Base-by-base conservation (phyloP, 208 protist genomes). In the Zelonia costaricensis region DNA sequence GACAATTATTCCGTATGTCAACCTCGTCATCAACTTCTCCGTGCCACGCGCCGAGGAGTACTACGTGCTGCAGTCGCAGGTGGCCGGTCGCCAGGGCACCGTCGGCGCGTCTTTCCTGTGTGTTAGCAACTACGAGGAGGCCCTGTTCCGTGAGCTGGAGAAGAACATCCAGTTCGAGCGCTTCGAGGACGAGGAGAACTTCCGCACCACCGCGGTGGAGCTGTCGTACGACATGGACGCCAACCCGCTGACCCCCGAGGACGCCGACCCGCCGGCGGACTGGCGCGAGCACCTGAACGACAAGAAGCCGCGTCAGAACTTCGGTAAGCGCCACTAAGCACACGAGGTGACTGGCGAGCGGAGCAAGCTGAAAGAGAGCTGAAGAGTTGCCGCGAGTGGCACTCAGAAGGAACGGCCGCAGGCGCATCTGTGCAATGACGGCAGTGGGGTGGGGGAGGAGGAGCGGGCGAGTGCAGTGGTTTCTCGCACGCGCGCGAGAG, bases 1-100 rank as follows among this genome's bases (percentile, higher is more conserved):
- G 65, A 90, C 77, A 10, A 38, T 92, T 44, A 87, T 97, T 49
- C 91, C 91, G 51, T 93, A 92, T 58, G 91, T 97, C 36, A 97
- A 97, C 57, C 76, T 97, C 20, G 77, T 94, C 63, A 90, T 95
- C 69, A 84, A 91, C 84, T 94, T 92, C 72, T 76, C 74, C 39
- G 74, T 93, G 1, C 91, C 91, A 46, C 74, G 78, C 27, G 72
- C 80, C 23, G 81, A 92, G 69, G 88, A 97, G 75, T 93, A 84
- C 62, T 97, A 93, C 69, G 55, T 92, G 4, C 72, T 95, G 40
- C 87, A 94, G 76, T 92, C 91, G 1, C 63, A 90, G 44, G 83
- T 91, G 10, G 70, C 81, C 16, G 91, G 91, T 33, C 91, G 91
- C 56, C 78, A 83, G 48, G 87, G 80, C 61, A 92, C 87, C 35